Evolutionary conservation across 2,329 filamentous ascomycete species (phyloP).

Genomic region (Emmonsiellopsis sp.): DNA sequence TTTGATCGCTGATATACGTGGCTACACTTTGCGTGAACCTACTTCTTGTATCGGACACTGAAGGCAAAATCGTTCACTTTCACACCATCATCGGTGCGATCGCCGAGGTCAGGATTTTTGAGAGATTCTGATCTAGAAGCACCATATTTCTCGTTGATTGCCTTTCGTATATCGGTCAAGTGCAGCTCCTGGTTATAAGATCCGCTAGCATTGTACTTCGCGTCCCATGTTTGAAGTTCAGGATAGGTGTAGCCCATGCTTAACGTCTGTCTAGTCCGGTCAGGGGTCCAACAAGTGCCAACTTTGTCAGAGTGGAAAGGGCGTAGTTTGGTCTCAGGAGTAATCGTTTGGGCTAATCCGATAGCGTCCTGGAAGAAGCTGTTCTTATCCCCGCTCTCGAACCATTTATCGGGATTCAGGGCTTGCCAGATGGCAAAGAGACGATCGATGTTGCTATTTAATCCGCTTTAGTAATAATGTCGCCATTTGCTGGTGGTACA

Average conservation of each 20-base stretch:
- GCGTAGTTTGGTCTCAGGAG: background rate
- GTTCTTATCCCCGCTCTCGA: background rate
- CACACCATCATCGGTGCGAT: constrained; percentile 1
- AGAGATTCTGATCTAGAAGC: background rate
- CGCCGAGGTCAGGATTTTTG: background rate
- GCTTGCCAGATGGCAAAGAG: constrained; percentile 2
- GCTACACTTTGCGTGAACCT: background rate
- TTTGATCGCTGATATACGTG: background rate
- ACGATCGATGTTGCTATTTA: constrained; percentile 1
- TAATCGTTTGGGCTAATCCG: background rate
- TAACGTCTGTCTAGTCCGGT: background rate
- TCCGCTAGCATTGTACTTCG: background rate
- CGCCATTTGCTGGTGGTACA: background rate
- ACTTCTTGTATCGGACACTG: constrained; percentile 2
- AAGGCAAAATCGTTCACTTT: constrained; percentile 2
- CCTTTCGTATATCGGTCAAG: background rate
- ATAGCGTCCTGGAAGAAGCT: constrained; percentile 3
- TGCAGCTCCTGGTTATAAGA: background rate
- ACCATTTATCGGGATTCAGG: constrained; percentile 4
- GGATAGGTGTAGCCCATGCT: constrained; percentile 3
- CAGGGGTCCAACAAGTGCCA: background rate
- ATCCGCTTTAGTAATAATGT: background rate
- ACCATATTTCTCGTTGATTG: constrained; percentile 1
- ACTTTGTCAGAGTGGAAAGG: constrained; percentile 1
- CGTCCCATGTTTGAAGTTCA: constrained; percentile 3